Base-by-base conservation (phyloP, 805 yeast genomes). In the Zygosaccharomyces lentus region DNA sequence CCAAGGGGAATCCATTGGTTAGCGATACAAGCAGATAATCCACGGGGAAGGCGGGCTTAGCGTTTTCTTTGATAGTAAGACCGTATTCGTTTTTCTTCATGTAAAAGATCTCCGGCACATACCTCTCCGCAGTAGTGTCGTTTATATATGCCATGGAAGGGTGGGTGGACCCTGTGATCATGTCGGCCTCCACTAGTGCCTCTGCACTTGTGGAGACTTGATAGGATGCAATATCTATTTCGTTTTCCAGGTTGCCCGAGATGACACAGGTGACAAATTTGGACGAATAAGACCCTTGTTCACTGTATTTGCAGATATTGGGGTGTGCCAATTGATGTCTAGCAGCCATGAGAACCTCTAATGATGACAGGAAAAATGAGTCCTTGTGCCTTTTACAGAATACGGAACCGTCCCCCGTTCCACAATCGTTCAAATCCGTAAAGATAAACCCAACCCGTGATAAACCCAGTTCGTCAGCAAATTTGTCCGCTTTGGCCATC, bases 31-130 rank as follows among this genome's bases (percentile, higher is more conserved):
- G 67, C 49, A 89, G 65, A 61, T 86, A 89, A 50, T 89, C 96
- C n/a, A 85, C 89, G 1, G 97, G 97, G 63, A 89, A 87, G 19
- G 93, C 85, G 1, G 96, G 96, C 57, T 84, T 84, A 1, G 96
- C 95, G 60, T 87, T 84, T 34, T 81, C 78, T 57, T 88, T 88
- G n/a, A 93, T 95, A 30, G 87, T 81, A 25, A 88, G 70, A 3
- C 87, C 87, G 67, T 93, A 93, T 67, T 93, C 97, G 62, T 93
- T 93, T 49, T 79, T 76, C 62, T 79, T 81, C 65, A 81, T 80
- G 72, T 84, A 93, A 59, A 87, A 86, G 21, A 93, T 84, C 51
- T 93, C 99, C 0, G 99, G 99, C 12, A 93, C 98, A 56, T 91
- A 93, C 46, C 96, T 75, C 8, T 73, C 75, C 15, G 76, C 73